phyloP scores from a whole-genome alignment of 257 asterid genomes.

The Nicotiana noctiflora region DNA sequence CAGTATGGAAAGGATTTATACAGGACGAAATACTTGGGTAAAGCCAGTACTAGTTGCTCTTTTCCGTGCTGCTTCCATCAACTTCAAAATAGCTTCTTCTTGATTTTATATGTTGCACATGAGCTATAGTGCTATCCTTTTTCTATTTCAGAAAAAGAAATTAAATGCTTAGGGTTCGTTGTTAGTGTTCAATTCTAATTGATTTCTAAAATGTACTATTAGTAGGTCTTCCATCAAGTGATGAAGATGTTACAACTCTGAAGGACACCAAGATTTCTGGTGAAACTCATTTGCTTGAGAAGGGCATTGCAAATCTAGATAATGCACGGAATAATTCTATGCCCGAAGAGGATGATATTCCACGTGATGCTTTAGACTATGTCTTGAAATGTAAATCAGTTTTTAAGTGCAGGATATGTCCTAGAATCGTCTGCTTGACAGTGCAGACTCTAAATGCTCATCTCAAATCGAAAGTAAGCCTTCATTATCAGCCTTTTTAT shows the following conservation, averaged over 20 bases:
- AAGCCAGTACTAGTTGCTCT: neutral
- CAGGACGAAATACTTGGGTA: neutral
- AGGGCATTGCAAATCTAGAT: slow-evolving; percentile 24
- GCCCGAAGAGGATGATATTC: slow-evolving; percentile 30
- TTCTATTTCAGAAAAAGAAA: neutral
- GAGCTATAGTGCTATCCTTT: neutral
- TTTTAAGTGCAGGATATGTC: slow-evolving; percentile 88
- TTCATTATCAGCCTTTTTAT: neutral
- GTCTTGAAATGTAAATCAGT: slow-evolving; percentile 73
- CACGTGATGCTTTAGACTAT: slow-evolving; percentile 32
- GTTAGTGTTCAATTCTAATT: slow-evolving; percentile 1
- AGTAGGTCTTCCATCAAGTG: slow-evolving; percentile 68
- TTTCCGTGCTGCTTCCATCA: neutral
- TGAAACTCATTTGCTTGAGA: slow-evolving; percentile 25
- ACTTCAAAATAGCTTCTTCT: neutral
- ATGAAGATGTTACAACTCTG: slow-evolving; percentile 45
- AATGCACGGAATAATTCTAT: slow-evolving; percentile 11
- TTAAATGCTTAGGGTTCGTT: neutral
- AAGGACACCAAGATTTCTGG: slow-evolving; percentile 20
- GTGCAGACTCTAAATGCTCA: slow-evolving; percentile 69
- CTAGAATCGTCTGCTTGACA: slow-evolving; percentile 82
- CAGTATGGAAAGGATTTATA: neutral
- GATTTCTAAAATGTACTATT: slow-evolving; percentile 5
- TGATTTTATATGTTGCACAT: neutral
- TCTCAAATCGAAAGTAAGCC: slow-evolving; percentile 74